Evolutionary conservation across 805 yeast species (phyloP), one percentile per base, ranked within the genome.

Genomic region (Clavispora vitiphila): DNA sequence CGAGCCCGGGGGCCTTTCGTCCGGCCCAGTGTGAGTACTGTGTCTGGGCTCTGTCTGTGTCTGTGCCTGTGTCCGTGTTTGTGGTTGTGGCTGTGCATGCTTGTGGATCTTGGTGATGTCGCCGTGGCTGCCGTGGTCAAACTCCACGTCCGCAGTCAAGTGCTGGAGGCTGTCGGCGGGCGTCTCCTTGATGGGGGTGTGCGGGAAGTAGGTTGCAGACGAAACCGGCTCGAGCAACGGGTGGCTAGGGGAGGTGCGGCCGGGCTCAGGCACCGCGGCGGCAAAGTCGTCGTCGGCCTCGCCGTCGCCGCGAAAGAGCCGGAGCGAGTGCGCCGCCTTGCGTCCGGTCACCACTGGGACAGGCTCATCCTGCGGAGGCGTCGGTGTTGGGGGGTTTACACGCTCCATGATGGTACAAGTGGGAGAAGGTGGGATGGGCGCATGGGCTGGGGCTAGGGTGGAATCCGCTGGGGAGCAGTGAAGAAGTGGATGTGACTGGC

Each of bases 121-220:
- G 11, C 69, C 69, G 35, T 55, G 47, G 25, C 42, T 38, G 19
- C 39, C 48, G 40, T 57, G 65, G 43, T 76, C 79, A 46, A 68
- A 74, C 52, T 76, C 80, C 14, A 73, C 57, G 37, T 73, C 70
- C 4, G 79, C 78, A 4, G 71, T 73, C 38, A 76, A 53, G 55
- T 75, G 78, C 51, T 72, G 73, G n/a, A 51, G 62, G 46, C 49
- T 43, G 45, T 53, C 60, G 18, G 37, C 40, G 21, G 34, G 35
- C 11, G 61, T 60, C 9, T 44, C 43, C 16, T 46, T 48, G 39
- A 41, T 30, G 14, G 80, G 76, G 3, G 77, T 74, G 56, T 82
- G 86, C 3, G 89, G 89, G 42, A 80, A 73, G 55, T 81, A 83
- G 1, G 86, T 80, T 1, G 87, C 88, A 2, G 84, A 78, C 0